Evolutionary conservation across 192 early-diverging fungal genomes (phyloP).

Genomic region (Haplosporangium gracile): DNA sequence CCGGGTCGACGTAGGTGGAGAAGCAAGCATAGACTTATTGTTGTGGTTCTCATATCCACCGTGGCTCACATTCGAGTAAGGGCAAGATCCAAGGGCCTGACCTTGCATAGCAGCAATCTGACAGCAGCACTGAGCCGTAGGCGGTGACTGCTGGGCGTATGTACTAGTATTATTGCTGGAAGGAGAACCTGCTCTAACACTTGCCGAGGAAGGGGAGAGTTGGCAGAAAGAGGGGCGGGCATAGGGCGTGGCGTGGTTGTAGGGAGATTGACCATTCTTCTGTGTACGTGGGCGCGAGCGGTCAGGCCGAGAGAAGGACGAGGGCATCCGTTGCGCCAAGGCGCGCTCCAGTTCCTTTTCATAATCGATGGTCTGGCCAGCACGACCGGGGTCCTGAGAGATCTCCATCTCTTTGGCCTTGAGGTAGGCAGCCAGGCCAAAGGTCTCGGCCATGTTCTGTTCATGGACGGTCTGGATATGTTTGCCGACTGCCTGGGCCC

Average conservation of each 20-base stretch:
- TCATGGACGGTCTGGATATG: conserved; percentile 51
- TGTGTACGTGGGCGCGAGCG: conserved; percentile 15
- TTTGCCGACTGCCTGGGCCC: conserved; percentile 45
- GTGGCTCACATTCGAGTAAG: conserved; percentile 47
- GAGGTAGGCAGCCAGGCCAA: conserved; percentile 51
- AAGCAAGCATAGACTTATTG: neutral
- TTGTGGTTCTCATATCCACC: conserved; percentile 29
- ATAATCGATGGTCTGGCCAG: conserved; percentile 48
- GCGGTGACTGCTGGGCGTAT: conserved; percentile 12
- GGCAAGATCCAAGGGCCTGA: conserved; percentile 33
- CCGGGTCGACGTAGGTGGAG: conserved; percentile 11
- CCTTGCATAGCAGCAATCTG: conserved; percentile 53
- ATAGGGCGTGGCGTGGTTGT: conserved; percentile 26
- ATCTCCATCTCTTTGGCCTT: conserved; percentile 52
- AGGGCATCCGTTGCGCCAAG: conserved; percentile 43
- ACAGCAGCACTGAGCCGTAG: conserved; percentile 43
- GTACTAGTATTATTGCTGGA: neutral
- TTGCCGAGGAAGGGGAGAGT: conserved; percentile 6
- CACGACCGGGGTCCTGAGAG: conserved; percentile 35
- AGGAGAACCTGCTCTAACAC: neutral
- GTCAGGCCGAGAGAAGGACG: conserved; percentile 47
- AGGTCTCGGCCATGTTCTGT: conserved; percentile 53
- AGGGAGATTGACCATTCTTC: conserved; percentile 12
- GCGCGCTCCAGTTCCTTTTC: conserved; percentile 54
- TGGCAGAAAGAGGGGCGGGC: conserved; percentile 51